Percentiles rank a stretch among this genome's conserved stretches.
These are phyloP conservation scores for Tetrahymena elliotti DNA, from an alignment of 73 alveolate genomes.

Conservation along the genomic window DNA sequence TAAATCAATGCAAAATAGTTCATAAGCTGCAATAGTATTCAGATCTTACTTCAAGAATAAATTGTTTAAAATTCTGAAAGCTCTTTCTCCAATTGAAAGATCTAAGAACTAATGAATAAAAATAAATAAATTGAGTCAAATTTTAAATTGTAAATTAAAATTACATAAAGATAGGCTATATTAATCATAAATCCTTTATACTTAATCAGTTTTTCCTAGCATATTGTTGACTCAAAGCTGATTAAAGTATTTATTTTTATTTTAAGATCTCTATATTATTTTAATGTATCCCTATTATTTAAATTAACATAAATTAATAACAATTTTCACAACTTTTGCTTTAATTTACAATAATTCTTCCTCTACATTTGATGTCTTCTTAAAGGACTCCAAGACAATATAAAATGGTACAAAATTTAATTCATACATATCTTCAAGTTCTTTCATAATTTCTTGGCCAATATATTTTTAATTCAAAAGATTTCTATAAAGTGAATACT, in stretches of 20 bases:
- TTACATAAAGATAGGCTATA: not conserved
- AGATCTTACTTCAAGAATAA: not conserved
- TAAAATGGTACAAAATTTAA: not conserved
- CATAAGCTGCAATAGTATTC: not conserved
- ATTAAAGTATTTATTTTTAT: not conserved
- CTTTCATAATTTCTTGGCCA: not conserved
- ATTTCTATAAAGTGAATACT: not conserved
- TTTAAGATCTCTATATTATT: not conserved
- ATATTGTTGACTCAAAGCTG: not conserved
- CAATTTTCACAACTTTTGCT: not conserved
- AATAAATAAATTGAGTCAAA: not conserved
- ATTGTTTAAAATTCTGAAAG: not conserved
- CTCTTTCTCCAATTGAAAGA: not conserved
- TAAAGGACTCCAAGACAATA: not conserved
- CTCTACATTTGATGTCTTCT: not conserved
- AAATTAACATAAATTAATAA: not conserved
- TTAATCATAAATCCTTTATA: not conserved
- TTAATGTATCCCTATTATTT: not conserved
- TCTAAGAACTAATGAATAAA: not conserved
- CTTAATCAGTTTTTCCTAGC: not conserved
- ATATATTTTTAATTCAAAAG: not conserved
- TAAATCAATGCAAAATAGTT: not conserved
- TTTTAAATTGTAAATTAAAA: not conserved
- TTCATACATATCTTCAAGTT: not conserved
- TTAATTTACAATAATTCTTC: not conserved